These are phyloP conservation scores for Rhodomyrtus psidioides DNA, from an alignment of 441 rosid species.

Conservation along the genomic window DNA sequence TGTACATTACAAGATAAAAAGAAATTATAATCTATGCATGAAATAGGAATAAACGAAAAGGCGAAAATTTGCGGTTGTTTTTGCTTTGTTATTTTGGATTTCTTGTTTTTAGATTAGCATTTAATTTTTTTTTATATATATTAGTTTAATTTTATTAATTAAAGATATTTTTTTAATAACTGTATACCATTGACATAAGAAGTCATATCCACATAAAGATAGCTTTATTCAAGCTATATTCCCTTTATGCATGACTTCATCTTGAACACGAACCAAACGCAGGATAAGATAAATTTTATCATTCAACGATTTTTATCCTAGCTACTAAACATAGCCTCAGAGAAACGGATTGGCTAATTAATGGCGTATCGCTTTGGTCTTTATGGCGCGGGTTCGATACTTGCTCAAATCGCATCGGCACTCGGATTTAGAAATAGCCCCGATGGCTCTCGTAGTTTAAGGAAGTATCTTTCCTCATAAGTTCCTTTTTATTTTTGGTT, in stretches of 20 bases:
- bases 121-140: too few relatives aligned
- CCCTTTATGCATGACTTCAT: fast-evolving
- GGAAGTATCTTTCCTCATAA: not conserved
- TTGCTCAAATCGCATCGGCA: fast-evolving
- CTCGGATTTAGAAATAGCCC: fast-evolving
- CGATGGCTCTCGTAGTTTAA: fast-evolving
- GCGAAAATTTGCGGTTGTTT: not conserved
- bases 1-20: too few relatives aligned
- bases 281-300: not conserved
- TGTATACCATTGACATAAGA: not conserved
- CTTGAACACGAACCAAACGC: not conserved
- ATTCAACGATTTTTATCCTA: not conserved
- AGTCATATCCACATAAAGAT: not conserved
- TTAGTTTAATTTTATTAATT: too few relatives aligned
- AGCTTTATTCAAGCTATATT: fast-evolving
- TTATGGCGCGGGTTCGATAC: fast-evolving
- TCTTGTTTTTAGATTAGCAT: not conserved
- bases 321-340: fast-evolving
- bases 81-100: not conserved
- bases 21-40: too few relatives aligned
- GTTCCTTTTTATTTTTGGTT: not conserved
- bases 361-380: too few relatives aligned
- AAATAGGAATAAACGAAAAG: not conserved
- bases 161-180: too few relatives aligned
- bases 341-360: not conserved